phyloP scores from a whole-genome alignment of 2,329 filamentous ascomycete genomes.

The Penicillium expansum region DNA sequence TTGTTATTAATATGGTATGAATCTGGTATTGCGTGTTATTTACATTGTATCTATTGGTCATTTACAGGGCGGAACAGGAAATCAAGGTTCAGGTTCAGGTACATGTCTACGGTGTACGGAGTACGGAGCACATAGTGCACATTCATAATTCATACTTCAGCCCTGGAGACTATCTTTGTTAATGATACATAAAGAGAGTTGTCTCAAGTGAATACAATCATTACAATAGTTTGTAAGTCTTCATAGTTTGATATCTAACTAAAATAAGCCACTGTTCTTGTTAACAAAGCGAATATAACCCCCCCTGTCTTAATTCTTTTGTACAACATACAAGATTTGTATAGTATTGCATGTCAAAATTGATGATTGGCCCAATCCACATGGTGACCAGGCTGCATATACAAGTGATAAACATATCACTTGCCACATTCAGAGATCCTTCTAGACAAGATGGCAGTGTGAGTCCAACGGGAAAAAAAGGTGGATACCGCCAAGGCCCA shows the following conservation, averaged over 20 bases:
- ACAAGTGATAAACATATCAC: constrained; percentile 15
- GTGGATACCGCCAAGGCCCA: constrained; percentile 23
- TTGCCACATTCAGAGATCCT: constrained; percentile 9
- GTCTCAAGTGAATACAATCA: background rate
- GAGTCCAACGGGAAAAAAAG: constrained; percentile 7
- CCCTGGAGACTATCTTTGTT: background rate
- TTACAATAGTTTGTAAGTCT: background rate
- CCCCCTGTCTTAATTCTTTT: background rate
- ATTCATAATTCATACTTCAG: background rate
- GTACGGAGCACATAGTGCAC: too few species aligned
- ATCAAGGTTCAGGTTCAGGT: background rate
- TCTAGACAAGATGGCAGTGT: constrained; percentile 3
- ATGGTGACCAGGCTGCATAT: constrained; percentile 20
- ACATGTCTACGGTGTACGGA: too few species aligned
- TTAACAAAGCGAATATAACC: background rate
- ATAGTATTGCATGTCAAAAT: background rate
- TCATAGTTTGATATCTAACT: background rate
- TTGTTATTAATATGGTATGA: too few species aligned
- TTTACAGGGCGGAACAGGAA: background rate
- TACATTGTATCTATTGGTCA: background rate
- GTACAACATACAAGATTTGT: background rate
- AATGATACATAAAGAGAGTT: background rate
- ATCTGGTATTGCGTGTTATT: background rate
- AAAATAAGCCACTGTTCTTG: background rate
- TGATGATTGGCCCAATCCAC: constrained; percentile 11